These are phyloP conservation scores for Centrapalus pauciflorus DNA, from an alignment of 129 eudicot species.

Conservation along the genomic window DNA sequence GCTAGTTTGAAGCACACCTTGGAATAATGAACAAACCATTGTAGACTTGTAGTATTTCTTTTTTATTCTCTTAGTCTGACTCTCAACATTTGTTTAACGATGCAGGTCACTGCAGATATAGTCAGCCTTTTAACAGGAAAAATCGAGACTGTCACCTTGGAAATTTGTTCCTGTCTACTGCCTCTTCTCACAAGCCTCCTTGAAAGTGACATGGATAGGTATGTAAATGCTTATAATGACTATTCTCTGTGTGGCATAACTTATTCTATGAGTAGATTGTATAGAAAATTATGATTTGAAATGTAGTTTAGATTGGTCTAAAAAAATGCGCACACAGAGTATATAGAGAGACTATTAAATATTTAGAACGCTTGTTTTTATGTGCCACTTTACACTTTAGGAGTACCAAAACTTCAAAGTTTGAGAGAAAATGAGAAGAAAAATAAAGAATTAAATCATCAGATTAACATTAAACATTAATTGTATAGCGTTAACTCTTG, in stretches of 20 bases:
- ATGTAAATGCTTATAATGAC: neutral
- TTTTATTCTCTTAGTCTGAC: neutral
- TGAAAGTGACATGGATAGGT: conserved; percentile 92
- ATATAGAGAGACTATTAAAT: too few relatives aligned
- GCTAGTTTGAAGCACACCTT: too few relatives aligned
- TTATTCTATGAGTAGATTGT: neutral
- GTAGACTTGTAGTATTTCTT: too few relatives aligned
- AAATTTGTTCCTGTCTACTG: conserved; percentile 67
- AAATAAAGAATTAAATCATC: too few relatives aligned
- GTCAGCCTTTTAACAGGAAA: conserved; percentile 65
- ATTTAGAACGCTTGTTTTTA: neutral
- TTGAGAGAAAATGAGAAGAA: neutral
- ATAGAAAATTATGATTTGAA: neutral
- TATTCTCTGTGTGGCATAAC: neutral
- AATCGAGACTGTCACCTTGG: conserved; percentile 75
- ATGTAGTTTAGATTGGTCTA: neutral
- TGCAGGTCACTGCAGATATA: conserved; percentile 84
- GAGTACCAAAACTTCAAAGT: too few relatives aligned
- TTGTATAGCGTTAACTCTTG: neutral
- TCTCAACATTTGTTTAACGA: neutral
- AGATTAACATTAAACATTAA: too few relatives aligned
- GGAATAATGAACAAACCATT: too few relatives aligned
- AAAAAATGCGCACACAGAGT: too few relatives aligned
- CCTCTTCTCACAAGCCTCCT: conserved; percentile 71
- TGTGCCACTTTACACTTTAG: neutral